Base-by-base conservation (phyloP, 179 eudicot genomes). In the Patellifolia procumbens region DNA sequence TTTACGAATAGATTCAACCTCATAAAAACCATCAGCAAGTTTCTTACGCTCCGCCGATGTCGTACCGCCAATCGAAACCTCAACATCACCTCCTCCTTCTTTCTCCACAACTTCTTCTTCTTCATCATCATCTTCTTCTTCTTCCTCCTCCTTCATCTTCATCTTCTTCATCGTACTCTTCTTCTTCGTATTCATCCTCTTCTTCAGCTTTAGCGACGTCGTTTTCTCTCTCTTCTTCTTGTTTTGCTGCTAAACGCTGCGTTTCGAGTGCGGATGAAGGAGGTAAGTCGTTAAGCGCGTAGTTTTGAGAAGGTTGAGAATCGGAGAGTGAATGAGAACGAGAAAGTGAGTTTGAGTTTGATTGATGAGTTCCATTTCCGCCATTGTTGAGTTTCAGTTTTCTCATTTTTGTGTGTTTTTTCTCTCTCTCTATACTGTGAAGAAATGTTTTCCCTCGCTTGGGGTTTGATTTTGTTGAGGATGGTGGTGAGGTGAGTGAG, bases 11-110 rank as follows among this genome's bases (percentile, higher is more conserved):
- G 88, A 82, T 74, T 93, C 98, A 58, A 93, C 88, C 81, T 90
- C 96, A 63, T 80, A 92, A 74, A 80, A 94, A 5, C 96, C 98
- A 9, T 94, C 96, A 46, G 91, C 97, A 43, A 94, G 91, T 70
- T 92, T 91, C 56, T 85, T 75, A 29, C 87, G 78, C 70, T 77
- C 81, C 37, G 72, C 82, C 58, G 48, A 56, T 6, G 24, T 74
- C 76, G 29, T 68, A 29, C 39, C 78, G 20, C 64, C 81, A 2
- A 22, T 68, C 2, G 16, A 74, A 59, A 20, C 65, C 49, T 78
- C 80, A 37, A 58, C 77, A 56, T 15, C 84, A 17, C 78, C 74
- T 49, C 52, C 39, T 31, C 68, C 85, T 69, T 61, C 74, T 51
- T 49, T 80, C 48, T 76, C 84, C 34, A 22, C 56, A 16, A 68